Percentiles rank a stretch among this genome's conserved stretches.
These are phyloP conservation scores for Brettanomyces anomalus DNA, from an alignment of 805 yeast genomes.

Conservation along the genomic window DNA sequence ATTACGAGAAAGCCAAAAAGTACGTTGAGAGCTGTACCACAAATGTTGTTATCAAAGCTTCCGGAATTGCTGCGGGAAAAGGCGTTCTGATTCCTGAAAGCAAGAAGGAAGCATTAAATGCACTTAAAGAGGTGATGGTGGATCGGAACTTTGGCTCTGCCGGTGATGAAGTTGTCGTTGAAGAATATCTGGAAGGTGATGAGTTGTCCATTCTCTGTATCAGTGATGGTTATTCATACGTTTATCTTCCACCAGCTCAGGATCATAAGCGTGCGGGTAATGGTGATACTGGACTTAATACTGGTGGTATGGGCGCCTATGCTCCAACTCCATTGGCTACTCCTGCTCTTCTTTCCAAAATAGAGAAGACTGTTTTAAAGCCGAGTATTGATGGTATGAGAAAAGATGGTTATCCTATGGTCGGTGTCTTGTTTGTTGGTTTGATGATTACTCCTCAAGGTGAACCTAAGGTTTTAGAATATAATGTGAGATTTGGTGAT, in stretches of 20 bases:
- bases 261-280: slow-evolving; percentile 95
- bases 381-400: slow-evolving; percentile 97
- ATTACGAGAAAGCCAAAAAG: slow-evolving; percentile 63
- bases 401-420: slow-evolving; percentile 88
- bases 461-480: slow-evolving; percentile 85
- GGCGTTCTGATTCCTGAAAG: slow-evolving; percentile 90
- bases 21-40: slow-evolving; percentile 60
- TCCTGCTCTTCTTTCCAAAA: slow-evolving; percentile 55
- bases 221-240: slow-evolving; percentile 86
- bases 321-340: slow-evolving; percentile 98
- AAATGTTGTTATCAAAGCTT: slow-evolving; percentile 88
- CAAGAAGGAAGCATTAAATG: slow-evolving; percentile 76
- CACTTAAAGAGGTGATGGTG: slow-evolving; percentile 83
- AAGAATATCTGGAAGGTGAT: slow-evolving; percentile 94
- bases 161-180: slow-evolving; percentile 91
- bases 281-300: slow-evolving; percentile 88
- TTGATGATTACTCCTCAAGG: slow-evolving; percentile 82
- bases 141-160: slow-evolving; percentile 85
- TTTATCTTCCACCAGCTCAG: slow-evolving; percentile 93
- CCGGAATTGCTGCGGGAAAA: slow-evolving; percentile 98
- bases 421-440: slow-evolving; percentile 93
- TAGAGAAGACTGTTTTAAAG: slow-evolving; percentile 66
- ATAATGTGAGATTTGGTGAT: slow-evolving; percentile 97
- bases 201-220: slow-evolving; percentile 89
- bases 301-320: slow-evolving; percentile 99